A percentile compares a stretch with the other conserved stretches of the same genome.
phyloP scores from a whole-genome alignment of 2,329 filamentous ascomycete species.

The Alternaria consortialis region DNA sequence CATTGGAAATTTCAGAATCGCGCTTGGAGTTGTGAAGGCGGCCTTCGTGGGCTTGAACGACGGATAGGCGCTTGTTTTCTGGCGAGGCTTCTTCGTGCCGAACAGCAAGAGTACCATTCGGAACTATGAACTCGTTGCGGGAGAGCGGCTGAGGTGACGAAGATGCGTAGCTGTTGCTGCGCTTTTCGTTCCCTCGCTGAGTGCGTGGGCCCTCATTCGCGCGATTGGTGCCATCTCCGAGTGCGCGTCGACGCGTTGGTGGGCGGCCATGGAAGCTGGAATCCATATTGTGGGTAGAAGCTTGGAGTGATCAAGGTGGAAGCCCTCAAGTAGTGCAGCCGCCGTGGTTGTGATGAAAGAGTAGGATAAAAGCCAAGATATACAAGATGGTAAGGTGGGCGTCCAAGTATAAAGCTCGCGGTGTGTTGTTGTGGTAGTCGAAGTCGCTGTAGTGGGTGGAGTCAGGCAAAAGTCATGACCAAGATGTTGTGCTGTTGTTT shows the following conservation, averaged over 20 bases:
- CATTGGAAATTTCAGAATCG: conserved; percentile 63
- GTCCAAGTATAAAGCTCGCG: conserved; percentile 28
- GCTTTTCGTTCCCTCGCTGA: conserved; percentile 33
- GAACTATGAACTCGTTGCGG: conserved; percentile 57
- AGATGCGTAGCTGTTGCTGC: conserved; percentile 21
- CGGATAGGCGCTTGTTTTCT: conserved; percentile 64
- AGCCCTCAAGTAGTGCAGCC: conserved; percentile 16
- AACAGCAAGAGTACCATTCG: conserved; percentile 55
- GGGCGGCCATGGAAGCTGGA: conserved; percentile 41
- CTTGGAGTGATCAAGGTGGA: conserved; percentile 19
- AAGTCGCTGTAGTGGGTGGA: conserved; percentile 20
- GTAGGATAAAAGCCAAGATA: conserved; percentile 29
- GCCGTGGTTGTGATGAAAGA: conserved; percentile 18
- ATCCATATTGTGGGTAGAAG: conserved; percentile 38
- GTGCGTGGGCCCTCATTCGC: conserved; percentile 40
- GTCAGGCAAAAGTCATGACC: conserved; percentile 28
- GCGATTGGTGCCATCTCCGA: conserved; percentile 46
- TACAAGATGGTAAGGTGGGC: conserved; percentile 35
- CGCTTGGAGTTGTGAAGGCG: conserved; percentile 59
- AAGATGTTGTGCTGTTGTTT: conserved; percentile 26
- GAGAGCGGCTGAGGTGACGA: conserved; percentile 42
- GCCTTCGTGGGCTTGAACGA: conserved; percentile 58
- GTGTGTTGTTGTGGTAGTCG: conserved; percentile 22
- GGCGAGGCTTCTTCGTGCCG: conserved; percentile 48
- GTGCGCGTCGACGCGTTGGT: conserved; percentile 42